Percentiles rank a stretch among this genome's conserved stretches.
These are phyloP conservation scores for Rhizopus sp. DNA, from an alignment of 371 early-diverging fungal genomes.

Conservation along the genomic window DNA sequence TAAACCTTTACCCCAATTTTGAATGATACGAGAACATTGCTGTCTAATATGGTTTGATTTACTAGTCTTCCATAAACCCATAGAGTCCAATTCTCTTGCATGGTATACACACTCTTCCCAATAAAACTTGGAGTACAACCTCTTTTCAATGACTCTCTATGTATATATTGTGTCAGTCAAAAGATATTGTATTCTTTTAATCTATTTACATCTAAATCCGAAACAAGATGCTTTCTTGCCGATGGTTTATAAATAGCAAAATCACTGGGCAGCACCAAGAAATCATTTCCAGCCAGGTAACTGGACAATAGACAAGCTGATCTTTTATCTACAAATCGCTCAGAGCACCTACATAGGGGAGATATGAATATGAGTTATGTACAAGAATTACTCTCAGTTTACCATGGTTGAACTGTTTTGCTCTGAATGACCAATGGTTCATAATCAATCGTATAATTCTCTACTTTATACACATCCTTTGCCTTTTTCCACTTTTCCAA, in stretches of 20 bases:
- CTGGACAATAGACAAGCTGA: conserved; percentile 43
- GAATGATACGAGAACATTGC: conserved; percentile 47
- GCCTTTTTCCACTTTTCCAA: conserved; percentile 35
- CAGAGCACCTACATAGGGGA: conserved; percentile 42
- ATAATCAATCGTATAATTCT: conserved; percentile 47
- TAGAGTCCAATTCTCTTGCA: conserved; percentile 46
- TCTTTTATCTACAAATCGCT: conserved; percentile 44
- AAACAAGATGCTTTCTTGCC: conserved; percentile 23
- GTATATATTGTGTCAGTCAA: background rate
- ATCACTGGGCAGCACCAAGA: conserved; percentile 48
- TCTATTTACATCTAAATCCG: conserved; percentile 45
- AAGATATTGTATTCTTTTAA: background rate
- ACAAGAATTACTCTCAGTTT: background rate
- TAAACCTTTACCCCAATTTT: conserved; percentile 53
- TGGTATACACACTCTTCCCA: conserved; percentile 54
- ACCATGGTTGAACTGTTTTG: conserved; percentile 47
- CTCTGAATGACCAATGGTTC: conserved; percentile 52
- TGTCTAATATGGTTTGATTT: conserved; percentile 41
- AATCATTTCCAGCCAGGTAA: conserved; percentile 47
- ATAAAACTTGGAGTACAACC: conserved; percentile 47
- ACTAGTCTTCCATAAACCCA: conserved; percentile 39
- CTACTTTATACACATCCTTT: conserved; percentile 33
- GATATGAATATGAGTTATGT: background rate
- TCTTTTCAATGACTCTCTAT: conserved; percentile 49
- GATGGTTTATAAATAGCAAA: conserved; percentile 38